These are phyloP conservation scores for Mortierella antarctica DNA, from an alignment of 192 early-diverging fungal genomes.

Conservation along the genomic window DNA sequence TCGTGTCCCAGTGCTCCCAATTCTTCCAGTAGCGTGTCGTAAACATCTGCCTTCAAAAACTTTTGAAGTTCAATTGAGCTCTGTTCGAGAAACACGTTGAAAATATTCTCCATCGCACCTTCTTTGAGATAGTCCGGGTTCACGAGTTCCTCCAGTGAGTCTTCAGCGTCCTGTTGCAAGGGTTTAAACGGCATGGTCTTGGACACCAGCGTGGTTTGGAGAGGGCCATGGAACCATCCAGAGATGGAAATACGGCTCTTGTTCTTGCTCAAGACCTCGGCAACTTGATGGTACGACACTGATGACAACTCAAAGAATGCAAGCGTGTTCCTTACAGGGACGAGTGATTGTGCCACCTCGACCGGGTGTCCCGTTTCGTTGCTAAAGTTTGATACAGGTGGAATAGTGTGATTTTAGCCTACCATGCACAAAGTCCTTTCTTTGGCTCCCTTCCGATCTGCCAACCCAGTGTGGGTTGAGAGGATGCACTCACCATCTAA, in stretches of 20 bases:
- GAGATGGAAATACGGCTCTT: slow-evolving; percentile 70
- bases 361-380: slow-evolving; percentile 60
- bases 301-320: slow-evolving; percentile 70
- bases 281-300: slow-evolving; percentile 71
- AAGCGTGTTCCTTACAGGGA: slow-evolving; percentile 66
- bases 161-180: neutral
- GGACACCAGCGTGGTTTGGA: slow-evolving; percentile 49
- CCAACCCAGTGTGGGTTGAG: neutral
- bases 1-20: slow-evolving; percentile 24
- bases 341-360: slow-evolving; percentile 52
- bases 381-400: slow-evolving; percentile 12
- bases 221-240: slow-evolving; percentile 75
- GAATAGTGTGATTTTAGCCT: neutral
- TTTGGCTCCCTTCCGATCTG: neutral
- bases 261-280: slow-evolving; percentile 53
- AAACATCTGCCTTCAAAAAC: slow-evolving; percentile 53
- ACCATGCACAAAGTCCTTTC: neutral
- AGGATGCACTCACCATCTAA: slow-evolving; percentile 51
- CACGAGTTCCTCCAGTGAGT: slow-evolving; percentile 53
- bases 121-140: slow-evolving; percentile 59
- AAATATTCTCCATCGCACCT: slow-evolving; percentile 45
- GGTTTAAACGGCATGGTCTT: slow-evolving; percentile 33
- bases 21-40: slow-evolving; percentile 34
- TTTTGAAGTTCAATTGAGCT: slow-evolving; percentile 54
- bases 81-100: slow-evolving; percentile 57